Evolutionary conservation across 768 basidiomycete genomes (phyloP).

Genomic region (Suillus decipiens): DNA sequence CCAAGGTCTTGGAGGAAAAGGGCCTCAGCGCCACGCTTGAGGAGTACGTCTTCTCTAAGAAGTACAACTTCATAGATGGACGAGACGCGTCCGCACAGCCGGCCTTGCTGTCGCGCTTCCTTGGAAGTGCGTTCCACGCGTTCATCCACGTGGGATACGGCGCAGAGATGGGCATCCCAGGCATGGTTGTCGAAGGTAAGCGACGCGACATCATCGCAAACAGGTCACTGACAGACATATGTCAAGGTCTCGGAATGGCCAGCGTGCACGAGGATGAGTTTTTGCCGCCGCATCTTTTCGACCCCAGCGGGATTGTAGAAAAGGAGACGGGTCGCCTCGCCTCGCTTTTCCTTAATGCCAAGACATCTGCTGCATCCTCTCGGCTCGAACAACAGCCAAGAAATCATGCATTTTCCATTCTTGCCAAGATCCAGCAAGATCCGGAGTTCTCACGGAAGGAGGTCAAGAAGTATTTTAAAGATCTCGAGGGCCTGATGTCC

Average conservation of each 20-base stretch:
- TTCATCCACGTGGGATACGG: slow-evolving; percentile 66
- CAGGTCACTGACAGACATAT: not conserved
- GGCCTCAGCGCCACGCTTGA: slow-evolving; percentile 23
- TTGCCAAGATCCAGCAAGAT: slow-evolving; percentile 55
- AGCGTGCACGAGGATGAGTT: slow-evolving; percentile 38
- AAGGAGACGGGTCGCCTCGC: slow-evolving; percentile 10
- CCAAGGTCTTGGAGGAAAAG: slow-evolving; percentile 17
- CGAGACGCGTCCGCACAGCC: slow-evolving; percentile 34
- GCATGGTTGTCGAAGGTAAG: slow-evolving; percentile 63
- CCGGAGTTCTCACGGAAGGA: slow-evolving; percentile 25
- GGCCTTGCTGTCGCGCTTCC: slow-evolving; percentile 54
- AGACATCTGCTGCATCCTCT: not conserved
- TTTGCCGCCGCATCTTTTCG: slow-evolving; percentile 15
- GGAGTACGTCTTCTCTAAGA: slow-evolving; percentile 33
- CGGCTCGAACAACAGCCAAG: slow-evolving; percentile 6
- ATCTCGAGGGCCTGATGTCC: slow-evolving; percentile 15
- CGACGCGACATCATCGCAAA: too few relatives aligned
- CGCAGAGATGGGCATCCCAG: slow-evolving; percentile 61
- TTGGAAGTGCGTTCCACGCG: slow-evolving; percentile 55
- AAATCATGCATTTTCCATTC: slow-evolving; percentile 47
- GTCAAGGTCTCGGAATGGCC: slow-evolving; percentile 26
- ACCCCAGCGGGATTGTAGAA: not conserved
- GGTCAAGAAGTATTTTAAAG: slow-evolving; percentile 20
- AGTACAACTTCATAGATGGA: slow-evolving; percentile 25
- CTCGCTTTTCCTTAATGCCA: slow-evolving; percentile 15